These are phyloP conservation scores for Aspergillus sp. DNA, from an alignment of 2,329 filamentous ascomycete species.

Conservation along the genomic window DNA sequence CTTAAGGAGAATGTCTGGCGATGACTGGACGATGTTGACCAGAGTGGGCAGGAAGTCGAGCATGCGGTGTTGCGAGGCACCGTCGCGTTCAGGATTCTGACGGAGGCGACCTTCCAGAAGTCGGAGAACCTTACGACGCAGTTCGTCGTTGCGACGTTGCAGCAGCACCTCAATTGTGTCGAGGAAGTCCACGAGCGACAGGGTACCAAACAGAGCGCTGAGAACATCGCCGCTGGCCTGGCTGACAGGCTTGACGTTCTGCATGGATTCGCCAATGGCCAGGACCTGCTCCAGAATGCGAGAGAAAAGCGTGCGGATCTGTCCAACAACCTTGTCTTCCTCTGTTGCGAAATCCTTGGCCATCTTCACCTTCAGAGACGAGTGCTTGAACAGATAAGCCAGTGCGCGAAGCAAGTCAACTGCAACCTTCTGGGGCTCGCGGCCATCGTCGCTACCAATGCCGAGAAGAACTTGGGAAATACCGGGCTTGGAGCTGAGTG, in stretches of 20 bases:
- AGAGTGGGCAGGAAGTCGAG: slow-evolving; percentile 78
- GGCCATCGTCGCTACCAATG: slow-evolving; percentile 54
- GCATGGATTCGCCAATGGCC: slow-evolving; percentile 60
- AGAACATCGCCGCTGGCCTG: slow-evolving; percentile 66
- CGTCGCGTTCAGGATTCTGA: slow-evolving; percentile 69
- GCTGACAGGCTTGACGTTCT: slow-evolving; percentile 38
- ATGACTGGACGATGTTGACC: slow-evolving; percentile 72
- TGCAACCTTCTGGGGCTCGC: slow-evolving; percentile 44
- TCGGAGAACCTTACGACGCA: slow-evolving; percentile 76
- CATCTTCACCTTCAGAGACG: slow-evolving; percentile 45
- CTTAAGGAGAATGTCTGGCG: slow-evolving; percentile 72
- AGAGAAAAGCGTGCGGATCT: slow-evolving; percentile 69
- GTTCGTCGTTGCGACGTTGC: slow-evolving; percentile 70
- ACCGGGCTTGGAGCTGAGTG: slow-evolving; percentile 71
- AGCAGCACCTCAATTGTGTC: slow-evolving; percentile 82
- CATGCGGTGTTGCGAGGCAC: slow-evolving; percentile 67
- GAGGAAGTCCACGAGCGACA: slow-evolving; percentile 86
- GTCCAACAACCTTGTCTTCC: slow-evolving; percentile 60
- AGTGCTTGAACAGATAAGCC: slow-evolving; percentile 43
- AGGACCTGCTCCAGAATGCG: slow-evolving; percentile 67
- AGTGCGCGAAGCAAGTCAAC: slow-evolving; percentile 45
- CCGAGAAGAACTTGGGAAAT: slow-evolving; percentile 73
- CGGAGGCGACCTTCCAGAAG: slow-evolving; percentile 80
- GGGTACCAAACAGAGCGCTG: slow-evolving; percentile 75
- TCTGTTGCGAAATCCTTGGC: slow-evolving; percentile 38